Percentiles rank a stretch among this genome's conserved stretches.
These are phyloP conservation scores for Diospyros kaki DNA, from an alignment of 148 eudicot species.

Conservation along the genomic window DNA sequence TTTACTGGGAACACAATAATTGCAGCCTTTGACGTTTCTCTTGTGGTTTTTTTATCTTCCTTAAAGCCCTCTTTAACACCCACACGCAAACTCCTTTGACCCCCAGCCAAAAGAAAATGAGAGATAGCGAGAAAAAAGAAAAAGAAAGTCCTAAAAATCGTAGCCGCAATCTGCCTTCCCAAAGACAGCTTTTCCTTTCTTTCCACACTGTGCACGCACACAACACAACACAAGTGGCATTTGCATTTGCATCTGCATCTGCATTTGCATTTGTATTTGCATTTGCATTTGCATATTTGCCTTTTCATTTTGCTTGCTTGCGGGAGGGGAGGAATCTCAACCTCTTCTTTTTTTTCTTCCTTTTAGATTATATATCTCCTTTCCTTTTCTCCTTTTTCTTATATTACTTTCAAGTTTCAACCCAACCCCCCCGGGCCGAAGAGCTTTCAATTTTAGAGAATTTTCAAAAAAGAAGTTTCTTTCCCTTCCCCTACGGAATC, in stretches of 20 bases:
- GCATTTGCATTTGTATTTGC: no score
- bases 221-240: not conserved
- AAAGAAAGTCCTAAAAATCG: not conserved
- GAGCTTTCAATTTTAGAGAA: constrained; percentile 1
- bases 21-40: constrained; percentile 24
- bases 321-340: constrained; percentile 1
- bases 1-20: constrained; percentile 15
- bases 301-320: no score
- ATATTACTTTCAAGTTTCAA: not conserved
- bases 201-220: no score
- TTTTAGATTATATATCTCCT: no score
- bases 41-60: not conserved
- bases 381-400: not conserved
- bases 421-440: not conserved
- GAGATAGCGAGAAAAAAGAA: not conserved
- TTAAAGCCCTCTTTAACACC: constrained; percentile 34
- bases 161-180: not conserved
- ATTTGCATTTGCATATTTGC: no score
- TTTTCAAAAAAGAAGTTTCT: constrained; percentile 19
- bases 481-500: constrained; percentile 47
- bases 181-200: not conserved
- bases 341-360: not conserved
- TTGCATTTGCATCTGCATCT: constrained; percentile 16
- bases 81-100: constrained; percentile 64
- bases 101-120: constrained; percentile 16